Base-by-base conservation (phyloP, 176 grass and related monocot genomes). In the Oryza glaberrima region DNA sequence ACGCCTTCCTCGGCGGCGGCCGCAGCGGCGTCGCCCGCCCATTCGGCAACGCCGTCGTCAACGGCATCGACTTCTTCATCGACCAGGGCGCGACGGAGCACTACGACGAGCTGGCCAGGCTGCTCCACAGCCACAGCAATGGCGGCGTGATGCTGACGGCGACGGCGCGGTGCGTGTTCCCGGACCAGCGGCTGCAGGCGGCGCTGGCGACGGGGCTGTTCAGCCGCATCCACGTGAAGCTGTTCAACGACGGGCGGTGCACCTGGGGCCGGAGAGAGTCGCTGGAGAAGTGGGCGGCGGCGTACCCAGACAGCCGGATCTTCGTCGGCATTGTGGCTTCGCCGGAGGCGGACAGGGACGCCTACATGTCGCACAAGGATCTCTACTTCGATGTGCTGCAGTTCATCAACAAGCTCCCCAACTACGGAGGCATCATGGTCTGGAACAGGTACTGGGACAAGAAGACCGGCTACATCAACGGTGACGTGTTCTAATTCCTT, bases 191-290 rank as follows among this genome's bases (percentile, higher is more conserved):
- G 16, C 48, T 79, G 1, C 78, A 70, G 13, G 19, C 11, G 23
- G 91, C 91, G 38, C 74, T 94, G 0, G 12, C 16, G 8, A 94
- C 89, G n/a, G 87, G 84, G n/a, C 65, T 88, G 0, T 97, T 97
- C 40, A 79, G 86, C 65, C 92, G 87, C 38, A 69, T 97, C 36
- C 92, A 90, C 84, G 91, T 94, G 12, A 49, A 49, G 4, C 14
- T 72, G 0, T 72, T 30, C 69, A 32, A 36, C n/a, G 51, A 73
- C 35, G n/a, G 56, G 4, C 7, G 1, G 51, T 82, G 80, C 35
- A 30, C 48, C 0, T 61, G 51, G 68, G 13, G 13, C 1, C 26
- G 4, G 7, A 28, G 80, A 36, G 80, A 82, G 20, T 9, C 68
- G 2, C 54, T 36, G 51, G 52, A 82, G 36, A 28, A 6, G 36